phyloP scores from a whole-genome alignment of 768 basidiomycete species.

The Agaricus blazei region DNA sequence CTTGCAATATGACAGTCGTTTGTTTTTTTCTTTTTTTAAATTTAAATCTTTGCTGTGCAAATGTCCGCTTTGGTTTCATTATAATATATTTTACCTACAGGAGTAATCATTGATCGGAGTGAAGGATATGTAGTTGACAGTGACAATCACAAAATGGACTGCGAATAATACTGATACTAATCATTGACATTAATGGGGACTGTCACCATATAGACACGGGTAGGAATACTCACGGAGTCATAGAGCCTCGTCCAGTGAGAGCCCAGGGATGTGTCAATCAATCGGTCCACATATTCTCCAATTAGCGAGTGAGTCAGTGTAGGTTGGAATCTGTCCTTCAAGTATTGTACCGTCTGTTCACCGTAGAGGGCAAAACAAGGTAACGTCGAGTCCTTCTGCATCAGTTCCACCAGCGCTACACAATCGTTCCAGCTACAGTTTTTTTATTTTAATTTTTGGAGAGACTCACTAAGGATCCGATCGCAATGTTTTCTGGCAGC shows the following conservation, averaged over 20 bases:
- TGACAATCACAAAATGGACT: conserved; percentile 59
- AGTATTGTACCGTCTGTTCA: conserved; percentile 81
- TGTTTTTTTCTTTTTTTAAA: not conserved
- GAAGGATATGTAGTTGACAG: not conserved
- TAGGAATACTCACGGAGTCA: conserved; percentile 65
- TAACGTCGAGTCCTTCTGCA: conserved; percentile 94
- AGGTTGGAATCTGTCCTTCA: conserved; percentile 93
- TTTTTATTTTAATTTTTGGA: conserved; percentile 11
- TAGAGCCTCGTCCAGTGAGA: conserved; percentile 95
- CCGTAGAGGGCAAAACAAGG: conserved; percentile 91
- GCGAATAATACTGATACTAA: conserved; percentile 92
- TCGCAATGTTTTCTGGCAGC: conserved; percentile 94
- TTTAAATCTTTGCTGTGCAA: not conserved
- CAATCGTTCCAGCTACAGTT: conserved; percentile 5
- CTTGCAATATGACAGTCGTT: too few relatives aligned
- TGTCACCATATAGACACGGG: not conserved
- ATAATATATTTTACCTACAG: too few relatives aligned
- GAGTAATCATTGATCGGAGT: not conserved
- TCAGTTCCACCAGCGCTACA: conserved; percentile 78
- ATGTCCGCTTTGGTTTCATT: too few relatives aligned
- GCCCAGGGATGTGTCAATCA: conserved; percentile 87
- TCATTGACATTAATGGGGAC: not conserved
- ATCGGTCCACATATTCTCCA: conserved; percentile 82
- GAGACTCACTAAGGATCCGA: conserved; percentile 88
- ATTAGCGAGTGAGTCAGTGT: conserved; percentile 80